phyloP scores from a whole-genome alignment of 108 stramenopile species.

The Tribonema minus region DNA sequence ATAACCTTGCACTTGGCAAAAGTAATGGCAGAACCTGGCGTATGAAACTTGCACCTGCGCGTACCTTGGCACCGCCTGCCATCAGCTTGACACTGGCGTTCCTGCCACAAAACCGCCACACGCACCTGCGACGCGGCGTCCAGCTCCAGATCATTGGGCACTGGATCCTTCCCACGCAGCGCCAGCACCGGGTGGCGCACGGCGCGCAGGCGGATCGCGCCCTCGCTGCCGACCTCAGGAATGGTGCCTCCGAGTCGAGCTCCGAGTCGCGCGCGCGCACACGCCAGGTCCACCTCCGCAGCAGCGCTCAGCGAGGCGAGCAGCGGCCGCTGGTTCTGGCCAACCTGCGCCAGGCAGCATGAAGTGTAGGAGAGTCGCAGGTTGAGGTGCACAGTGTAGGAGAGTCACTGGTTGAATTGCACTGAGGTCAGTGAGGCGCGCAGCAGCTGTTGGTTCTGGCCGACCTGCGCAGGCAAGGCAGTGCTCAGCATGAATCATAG shows the following conservation, averaged over 20 bases:
- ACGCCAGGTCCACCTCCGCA: constrained; percentile 71
- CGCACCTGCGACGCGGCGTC: constrained; percentile 64
- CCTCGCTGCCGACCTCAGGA: constrained; percentile 73
- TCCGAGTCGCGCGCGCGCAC: constrained; percentile 70
- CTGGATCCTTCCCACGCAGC: constrained; percentile 64
- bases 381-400: neutral
- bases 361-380: neutral
- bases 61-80: too few species aligned
- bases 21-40: neutral
- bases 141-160: constrained; percentile 77
- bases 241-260: constrained; percentile 63
- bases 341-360: constrained; percentile 1
- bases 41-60: too few species aligned
- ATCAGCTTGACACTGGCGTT: too few species aligned
- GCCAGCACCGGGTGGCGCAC: constrained; percentile 83
- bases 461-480: too few species aligned
- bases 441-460: too few species aligned
- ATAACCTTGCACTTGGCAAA: neutral
- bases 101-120: neutral
- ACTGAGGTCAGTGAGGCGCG: neutral
- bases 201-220: constrained; percentile 65
- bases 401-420: neutral
- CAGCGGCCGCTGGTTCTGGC: constrained; percentile 24
- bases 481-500: too few species aligned
- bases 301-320: constrained; percentile 45